phyloP scores from a whole-genome alignment of 108 stramenopile species.

The Cylindrotheca fusiformis region DNA sequence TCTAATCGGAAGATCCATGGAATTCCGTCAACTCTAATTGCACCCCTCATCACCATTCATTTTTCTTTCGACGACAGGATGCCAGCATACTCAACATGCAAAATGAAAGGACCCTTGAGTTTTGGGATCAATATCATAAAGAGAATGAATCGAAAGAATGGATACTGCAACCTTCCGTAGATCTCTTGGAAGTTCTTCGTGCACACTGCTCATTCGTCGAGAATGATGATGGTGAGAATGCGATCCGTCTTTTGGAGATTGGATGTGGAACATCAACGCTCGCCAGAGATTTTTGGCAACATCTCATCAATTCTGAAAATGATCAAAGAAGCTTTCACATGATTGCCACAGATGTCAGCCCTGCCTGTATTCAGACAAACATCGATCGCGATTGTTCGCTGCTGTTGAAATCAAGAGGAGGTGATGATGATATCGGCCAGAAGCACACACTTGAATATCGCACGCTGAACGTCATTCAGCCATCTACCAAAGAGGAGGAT shows the following conservation, averaged over 20 bases:
- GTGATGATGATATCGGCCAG: neutral
- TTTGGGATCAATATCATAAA: slow-evolving; percentile 62
- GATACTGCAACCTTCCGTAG: slow-evolving; percentile 40
- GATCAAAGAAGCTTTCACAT: neutral
- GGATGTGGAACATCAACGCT: slow-evolving; percentile 73
- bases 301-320: slow-evolving; percentile 13
- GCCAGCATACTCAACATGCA: slow-evolving; percentile 50
- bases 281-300: slow-evolving; percentile 45
- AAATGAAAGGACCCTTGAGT: slow-evolving; percentile 59
- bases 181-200: slow-evolving; percentile 34
- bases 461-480: slow-evolving; percentile 46
- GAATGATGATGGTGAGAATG: slow-evolving; percentile 5
- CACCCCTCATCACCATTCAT: no score
- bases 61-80: no score
- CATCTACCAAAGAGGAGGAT: slow-evolving; percentile 1
- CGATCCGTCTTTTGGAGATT: slow-evolving; percentile 55
- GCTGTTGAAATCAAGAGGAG: neutral
- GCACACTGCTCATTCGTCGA: slow-evolving; percentile 17
- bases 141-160: slow-evolving; percentile 32
- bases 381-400: slow-evolving; percentile 34
- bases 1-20: no score
- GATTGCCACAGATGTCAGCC: slow-evolving; percentile 59
- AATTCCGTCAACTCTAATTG: no score
- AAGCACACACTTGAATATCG: slow-evolving; percentile 32
- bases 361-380: slow-evolving; percentile 54